Conservation (phyloP, 768 basidiomycete species). For the Pleurotus salmoneostramineus region DNA sequence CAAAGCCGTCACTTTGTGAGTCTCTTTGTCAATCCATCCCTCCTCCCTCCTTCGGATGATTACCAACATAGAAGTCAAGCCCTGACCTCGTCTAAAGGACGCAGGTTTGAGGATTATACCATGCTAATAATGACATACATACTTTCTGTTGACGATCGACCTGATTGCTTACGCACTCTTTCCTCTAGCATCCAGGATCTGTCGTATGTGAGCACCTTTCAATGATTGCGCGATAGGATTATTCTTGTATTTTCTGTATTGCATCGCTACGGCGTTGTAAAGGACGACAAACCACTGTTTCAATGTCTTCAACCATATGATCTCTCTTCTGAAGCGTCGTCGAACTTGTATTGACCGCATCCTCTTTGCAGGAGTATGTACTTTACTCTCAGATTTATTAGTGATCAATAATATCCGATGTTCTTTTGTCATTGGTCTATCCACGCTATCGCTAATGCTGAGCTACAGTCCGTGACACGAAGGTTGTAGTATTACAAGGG, state of each 20-base stretch:
- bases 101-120: slow-evolving; percentile 66
- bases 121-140: slow-evolving; percentile 82
- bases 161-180: too few species aligned
- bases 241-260: slow-evolving; percentile 16
- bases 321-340: slow-evolving; percentile 4
- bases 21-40: slow-evolving; percentile 23
- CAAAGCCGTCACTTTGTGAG: background rate
- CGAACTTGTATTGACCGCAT: slow-evolving; percentile 7
- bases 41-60: slow-evolving; percentile 39
- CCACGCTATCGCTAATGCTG: too few species aligned
- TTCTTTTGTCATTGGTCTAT: too few species aligned
- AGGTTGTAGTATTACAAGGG: slow-evolving; percentile 2
- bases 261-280: slow-evolving; percentile 12
- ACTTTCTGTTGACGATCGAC: background rate
- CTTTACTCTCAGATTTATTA: too few species aligned
- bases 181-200: too few species aligned
- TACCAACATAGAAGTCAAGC: slow-evolving; percentile 88
- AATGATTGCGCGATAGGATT: slow-evolving; percentile 17
- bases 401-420: too few species aligned
- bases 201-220: too few species aligned
- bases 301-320: slow-evolving; percentile 38
- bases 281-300: slow-evolving; percentile 18
- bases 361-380: background rate
- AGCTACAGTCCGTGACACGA: too few species aligned
- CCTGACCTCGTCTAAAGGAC: slow-evolving; percentile 76